Evolutionary conservation across 2,329 filamentous ascomycete genomes (phyloP), one percentile per base, ranked within the genome.

Genomic region (Aspergillus calidoustus): DNA sequence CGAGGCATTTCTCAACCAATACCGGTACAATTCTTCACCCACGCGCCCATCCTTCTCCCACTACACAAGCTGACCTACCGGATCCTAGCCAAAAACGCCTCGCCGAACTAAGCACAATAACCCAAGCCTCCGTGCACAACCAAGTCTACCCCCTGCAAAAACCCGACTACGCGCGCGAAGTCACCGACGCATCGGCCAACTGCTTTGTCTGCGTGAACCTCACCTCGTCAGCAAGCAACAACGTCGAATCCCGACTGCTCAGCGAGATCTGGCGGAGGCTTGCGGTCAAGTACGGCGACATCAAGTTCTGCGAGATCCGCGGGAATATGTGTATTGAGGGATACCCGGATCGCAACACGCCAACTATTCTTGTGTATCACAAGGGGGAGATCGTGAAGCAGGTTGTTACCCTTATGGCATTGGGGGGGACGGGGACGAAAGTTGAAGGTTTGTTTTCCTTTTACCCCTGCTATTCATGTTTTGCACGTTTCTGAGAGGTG

Each of bases 281-380:
- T 46, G 94, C 95, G 0, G 80, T 79, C 62, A 92, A 94, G 72
- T 99, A 93, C 73, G 92, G 93, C 22, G 94, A 99, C 67, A 83
- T 99, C 76, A 99, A 99, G 80, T 99, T 99, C 79, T 98, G 94
- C 76, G 92, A 98, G 80, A 98, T 99, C 69, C 87, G 89, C 69
- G 95, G 89, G 7, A 89, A 92, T 73, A 87, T 97, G 80, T 97
- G 95, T 61, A 97, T 99, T 69, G 95, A 98, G 76, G 92, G 92
- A 46, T 99, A 99, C 77, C 95, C 95, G 1, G 95, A 98, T 71
- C 86, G 86, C 60, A 99, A 99, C 76, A 97, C 93, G 61, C 95
- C 95, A 1, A 99, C 95, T 0, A 92, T 99, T 41, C 75, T 99
- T 65, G 86, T 97, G 0, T 99, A 99, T 79, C 90, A 89, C 74